A percentile compares a stretch with the other conserved stretches of the same genome.
phyloP scores from a whole-genome alignment of 1,284 basidiomycete genomes.

The Xerocomus amazonicus region DNA sequence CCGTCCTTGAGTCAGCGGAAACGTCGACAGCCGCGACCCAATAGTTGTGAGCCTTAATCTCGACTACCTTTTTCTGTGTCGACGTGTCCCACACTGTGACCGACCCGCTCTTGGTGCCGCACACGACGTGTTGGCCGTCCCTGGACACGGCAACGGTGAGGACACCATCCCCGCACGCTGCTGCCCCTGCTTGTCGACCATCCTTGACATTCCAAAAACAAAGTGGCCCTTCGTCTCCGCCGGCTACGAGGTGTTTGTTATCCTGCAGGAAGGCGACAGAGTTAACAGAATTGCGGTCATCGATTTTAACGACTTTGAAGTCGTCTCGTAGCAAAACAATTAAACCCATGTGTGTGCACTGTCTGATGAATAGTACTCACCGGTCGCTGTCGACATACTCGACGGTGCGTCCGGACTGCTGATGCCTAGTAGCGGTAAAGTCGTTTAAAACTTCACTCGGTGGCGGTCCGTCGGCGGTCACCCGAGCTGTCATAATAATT shows the following conservation, averaged over 20 bases:
- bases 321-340: neutral
- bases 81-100: conserved; percentile 11
- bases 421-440: too few relatives aligned
- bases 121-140: conserved; percentile 4
- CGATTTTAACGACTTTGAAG: conserved; percentile 9
- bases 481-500: too few relatives aligned
- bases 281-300: conserved; percentile 6
- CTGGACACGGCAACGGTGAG: conserved; percentile 9
- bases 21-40: conserved; percentile 15
- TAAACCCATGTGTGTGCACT: neutral
- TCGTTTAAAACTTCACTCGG: too few relatives aligned
- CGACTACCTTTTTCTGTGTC: conserved; percentile 3
- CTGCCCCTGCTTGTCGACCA: neutral
- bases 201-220: conserved; percentile 1
- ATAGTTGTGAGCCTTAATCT: conserved; percentile 11
- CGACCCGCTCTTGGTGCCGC: conserved; percentile 9
- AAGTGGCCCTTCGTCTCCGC: conserved; percentile 5
- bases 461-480: too few relatives aligned
- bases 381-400: neutral
- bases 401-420: too few relatives aligned
- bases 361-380: neutral
- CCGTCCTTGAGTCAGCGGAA: conserved; percentile 8
- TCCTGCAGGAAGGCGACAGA: conserved; percentile 5
- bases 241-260: neutral
- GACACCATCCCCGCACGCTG: conserved; percentile 6